These are phyloP conservation scores for Combretum micranthum DNA, from an alignment of 345 rosid species.

Conservation along the genomic window DNA sequence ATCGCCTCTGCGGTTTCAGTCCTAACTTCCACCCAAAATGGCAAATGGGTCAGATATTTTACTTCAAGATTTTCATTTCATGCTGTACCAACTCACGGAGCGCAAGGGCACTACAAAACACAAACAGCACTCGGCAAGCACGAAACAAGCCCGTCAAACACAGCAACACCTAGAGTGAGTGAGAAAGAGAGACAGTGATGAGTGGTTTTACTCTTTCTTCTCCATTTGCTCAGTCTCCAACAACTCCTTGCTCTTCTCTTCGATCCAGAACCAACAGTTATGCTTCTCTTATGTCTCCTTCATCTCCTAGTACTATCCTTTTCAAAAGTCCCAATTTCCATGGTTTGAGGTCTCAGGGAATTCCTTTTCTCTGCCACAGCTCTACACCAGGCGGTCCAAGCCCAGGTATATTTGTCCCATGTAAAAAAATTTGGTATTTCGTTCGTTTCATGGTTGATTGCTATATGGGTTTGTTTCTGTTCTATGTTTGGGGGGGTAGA, in stretches of 20 bases:
- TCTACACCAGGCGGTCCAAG: conserved; percentile 25
- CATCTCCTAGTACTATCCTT: no score
- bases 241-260: conserved; percentile 4
- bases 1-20: no score
- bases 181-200: conserved; percentile 17
- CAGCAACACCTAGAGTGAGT: neutral
- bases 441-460: neutral
- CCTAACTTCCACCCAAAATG: no score
- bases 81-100: neutral
- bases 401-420: conserved; percentile 21
- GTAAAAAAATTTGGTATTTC: neutral
- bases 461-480: neutral
- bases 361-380: conserved; percentile 21
- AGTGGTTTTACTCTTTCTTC: conserved; percentile 6
- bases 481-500: no score
- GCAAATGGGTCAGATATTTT: no score
- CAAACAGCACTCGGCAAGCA: neutral
- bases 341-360: conserved; percentile 13
- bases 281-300: no score
- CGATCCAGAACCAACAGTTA: conserved; percentile 6
- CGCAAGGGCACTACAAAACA: neutral
- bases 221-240: neutral
- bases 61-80: neutral
- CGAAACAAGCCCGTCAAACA: neutral
- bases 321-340: conserved; percentile 16